phyloP scores from a whole-genome alignment of 345 rosid genomes.

The Acer campestre region DNA sequence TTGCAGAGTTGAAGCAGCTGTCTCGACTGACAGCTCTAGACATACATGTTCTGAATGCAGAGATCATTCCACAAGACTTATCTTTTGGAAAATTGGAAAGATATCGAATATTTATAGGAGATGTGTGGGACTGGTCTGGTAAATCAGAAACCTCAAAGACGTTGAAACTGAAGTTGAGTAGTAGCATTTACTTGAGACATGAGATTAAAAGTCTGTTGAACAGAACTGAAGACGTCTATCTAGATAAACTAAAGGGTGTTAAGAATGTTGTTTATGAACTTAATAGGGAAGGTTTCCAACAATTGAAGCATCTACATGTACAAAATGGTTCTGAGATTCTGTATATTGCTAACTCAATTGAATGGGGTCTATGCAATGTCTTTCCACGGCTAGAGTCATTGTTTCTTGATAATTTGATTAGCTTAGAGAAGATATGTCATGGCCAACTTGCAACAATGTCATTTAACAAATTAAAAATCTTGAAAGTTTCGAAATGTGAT shows the following conservation, averaged over 20 bases:
- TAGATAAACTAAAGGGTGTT: slow-evolving; percentile 13
- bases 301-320: slow-evolving; percentile 21
- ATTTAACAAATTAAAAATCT: slow-evolving; percentile 11
- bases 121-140: background rate
- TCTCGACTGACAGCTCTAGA: background rate
- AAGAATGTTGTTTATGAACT: slow-evolving; percentile 13
- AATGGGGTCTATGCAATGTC: background rate
- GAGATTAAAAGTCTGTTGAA: slow-evolving; percentile 5
- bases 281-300: slow-evolving; percentile 19
- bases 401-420: slow-evolving; percentile 11
- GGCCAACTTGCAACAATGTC: background rate
- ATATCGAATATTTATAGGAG: background rate
- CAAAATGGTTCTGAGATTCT: slow-evolving; percentile 12
- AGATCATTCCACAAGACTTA: slow-evolving; percentile 11
- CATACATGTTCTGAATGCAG: slow-evolving; percentile 2
- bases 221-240: slow-evolving; percentile 18
- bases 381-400: slow-evolving; percentile 13
- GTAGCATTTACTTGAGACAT: background rate
- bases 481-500: slow-evolving; percentile 18
- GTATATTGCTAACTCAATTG: background rate
- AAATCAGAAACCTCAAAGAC: background rate
- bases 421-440: slow-evolving; percentile 20
- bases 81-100: background rate
- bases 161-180: slow-evolving; percentile 14
- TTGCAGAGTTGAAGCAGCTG: slow-evolving; percentile 26